Conservation (phyloP, 108 stramenopile species). For the Pseudonitzschia multiseries region DNA sequence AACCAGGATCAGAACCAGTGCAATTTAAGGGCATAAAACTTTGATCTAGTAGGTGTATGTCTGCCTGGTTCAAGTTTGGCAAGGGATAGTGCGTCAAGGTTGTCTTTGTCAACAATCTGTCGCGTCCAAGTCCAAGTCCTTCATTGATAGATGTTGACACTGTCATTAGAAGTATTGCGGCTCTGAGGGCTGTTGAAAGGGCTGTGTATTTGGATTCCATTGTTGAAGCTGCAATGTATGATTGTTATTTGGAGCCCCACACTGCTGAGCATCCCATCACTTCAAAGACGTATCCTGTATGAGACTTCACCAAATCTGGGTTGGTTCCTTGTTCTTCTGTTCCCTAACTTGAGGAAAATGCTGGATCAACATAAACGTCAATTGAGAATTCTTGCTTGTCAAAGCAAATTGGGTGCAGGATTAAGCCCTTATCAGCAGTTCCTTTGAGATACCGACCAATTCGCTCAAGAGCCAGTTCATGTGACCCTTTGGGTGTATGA, state of each 20-base stretch:
- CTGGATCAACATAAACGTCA: slow-evolving; percentile 41
- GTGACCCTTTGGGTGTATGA: slow-evolving; percentile 6
- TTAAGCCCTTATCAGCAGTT: slow-evolving; percentile 44
- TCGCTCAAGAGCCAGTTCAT: no score
- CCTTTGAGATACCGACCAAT: slow-evolving; percentile 21
- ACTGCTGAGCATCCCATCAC: slow-evolving; percentile 34
- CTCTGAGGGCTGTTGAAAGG: slow-evolving; percentile 19
- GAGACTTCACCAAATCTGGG: slow-evolving; percentile 30
- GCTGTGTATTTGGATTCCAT: slow-evolving; percentile 44
- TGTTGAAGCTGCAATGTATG: slow-evolving; percentile 38
- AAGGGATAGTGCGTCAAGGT: no score
- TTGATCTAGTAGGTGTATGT: no score
- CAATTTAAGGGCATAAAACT: no score
- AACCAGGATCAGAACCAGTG: no score
- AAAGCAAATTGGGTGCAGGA: slow-evolving; percentile 24
- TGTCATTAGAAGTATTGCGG: slow-evolving; percentile 6
- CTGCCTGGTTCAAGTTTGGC: no score
- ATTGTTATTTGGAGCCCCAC: slow-evolving; percentile 45
- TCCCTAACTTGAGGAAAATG: slow-evolving; percentile 39
- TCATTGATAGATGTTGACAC: no score
- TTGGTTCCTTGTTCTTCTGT: slow-evolving; percentile 26
- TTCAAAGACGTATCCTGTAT: slow-evolving; percentile 35
- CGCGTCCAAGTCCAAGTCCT: no score
- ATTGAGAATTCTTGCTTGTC: neutral
- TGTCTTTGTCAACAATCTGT: neutral